phyloP scores from a whole-genome alignment of 768 basidiomycete genomes.

The Trametes punicea region DNA sequence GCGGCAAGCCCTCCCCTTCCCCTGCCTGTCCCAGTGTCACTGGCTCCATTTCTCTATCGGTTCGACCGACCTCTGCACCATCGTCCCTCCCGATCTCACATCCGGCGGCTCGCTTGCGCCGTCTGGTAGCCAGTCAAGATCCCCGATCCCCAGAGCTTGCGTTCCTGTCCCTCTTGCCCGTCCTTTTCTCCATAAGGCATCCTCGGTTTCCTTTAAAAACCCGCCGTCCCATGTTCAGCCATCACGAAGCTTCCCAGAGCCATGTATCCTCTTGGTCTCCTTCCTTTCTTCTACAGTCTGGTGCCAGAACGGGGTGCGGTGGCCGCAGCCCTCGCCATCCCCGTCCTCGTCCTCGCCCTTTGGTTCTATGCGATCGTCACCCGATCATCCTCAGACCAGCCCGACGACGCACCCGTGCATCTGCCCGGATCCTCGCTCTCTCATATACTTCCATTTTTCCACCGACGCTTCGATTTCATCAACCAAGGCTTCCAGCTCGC shows the following conservation, averaged over 20 bases:
- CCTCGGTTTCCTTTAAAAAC: conserved; percentile 10
- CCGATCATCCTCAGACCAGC: neutral
- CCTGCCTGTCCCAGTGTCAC: neutral
- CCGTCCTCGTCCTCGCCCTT: conserved; percentile 40
- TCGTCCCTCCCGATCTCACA: conserved; percentile 9
- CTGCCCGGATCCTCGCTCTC: conserved; percentile 59
- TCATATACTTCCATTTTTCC: conserved; percentile 66
- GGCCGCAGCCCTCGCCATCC: conserved; percentile 34
- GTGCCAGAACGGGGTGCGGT: conserved; percentile 33
- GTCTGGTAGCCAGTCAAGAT: conserved; percentile 13
- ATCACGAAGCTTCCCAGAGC: conserved; percentile 16
- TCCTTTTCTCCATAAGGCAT: neutral
- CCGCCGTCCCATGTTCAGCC: conserved; percentile 22
- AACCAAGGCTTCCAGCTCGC: conserved; percentile 69
- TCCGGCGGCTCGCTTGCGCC: conserved; percentile 15
- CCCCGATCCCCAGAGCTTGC: conserved; percentile 12
- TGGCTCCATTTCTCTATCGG: neutral
- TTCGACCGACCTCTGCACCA: neutral
- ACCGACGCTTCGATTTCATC: conserved; percentile 66
- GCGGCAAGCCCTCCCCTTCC: neutral
- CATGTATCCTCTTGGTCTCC: conserved; percentile 44
- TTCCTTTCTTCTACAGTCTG: conserved; percentile 37
- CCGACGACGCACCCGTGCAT: conserved; percentile 43
- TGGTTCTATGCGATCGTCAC: conserved; percentile 26
- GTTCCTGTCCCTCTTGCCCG: conserved; percentile 1